Conservation (phyloP, 176 grass and related monocot genomes). For the Miscanthus lutarioriparius region DNA sequence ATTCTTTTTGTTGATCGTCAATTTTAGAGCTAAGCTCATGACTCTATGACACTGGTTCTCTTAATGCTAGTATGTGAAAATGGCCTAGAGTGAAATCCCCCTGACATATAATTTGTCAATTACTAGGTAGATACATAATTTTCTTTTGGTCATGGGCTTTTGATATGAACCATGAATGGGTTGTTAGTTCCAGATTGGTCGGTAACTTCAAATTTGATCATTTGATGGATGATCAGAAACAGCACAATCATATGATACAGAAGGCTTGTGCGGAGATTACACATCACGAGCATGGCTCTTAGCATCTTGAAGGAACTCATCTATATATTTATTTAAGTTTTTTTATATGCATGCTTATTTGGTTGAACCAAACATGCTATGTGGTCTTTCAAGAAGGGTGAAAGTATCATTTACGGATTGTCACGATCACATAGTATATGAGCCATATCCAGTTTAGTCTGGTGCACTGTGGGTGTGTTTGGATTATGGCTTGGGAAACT, state of each 20-base stretch:
- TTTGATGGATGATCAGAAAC: not conserved
- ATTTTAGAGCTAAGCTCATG: not conserved
- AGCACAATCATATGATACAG: not conserved
- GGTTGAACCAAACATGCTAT: not conserved
- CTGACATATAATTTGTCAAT: not conserved
- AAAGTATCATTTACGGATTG: not conserved
- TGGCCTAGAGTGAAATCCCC: not conserved
- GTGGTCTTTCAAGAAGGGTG: not conserved
- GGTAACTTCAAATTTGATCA: not conserved
- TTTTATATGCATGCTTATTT: not conserved
- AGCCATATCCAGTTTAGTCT: not conserved
- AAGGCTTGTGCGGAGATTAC: not conserved
- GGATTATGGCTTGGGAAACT: not conserved
- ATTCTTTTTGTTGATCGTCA: not conserved
- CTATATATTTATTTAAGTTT: not conserved
- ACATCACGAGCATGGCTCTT: not conserved
- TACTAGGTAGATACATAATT: not conserved
- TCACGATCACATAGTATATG: not conserved
- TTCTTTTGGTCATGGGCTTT: not conserved
- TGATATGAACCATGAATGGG: not conserved
- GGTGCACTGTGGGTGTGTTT: not conserved
- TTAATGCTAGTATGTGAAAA: not conserved
- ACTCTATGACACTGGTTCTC: not conserved
- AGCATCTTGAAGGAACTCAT: not conserved
- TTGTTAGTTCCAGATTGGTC: not conserved